phyloP scores from a whole-genome alignment of 2,329 filamentous ascomycete genomes.

The Alternaria brassicae region DNA sequence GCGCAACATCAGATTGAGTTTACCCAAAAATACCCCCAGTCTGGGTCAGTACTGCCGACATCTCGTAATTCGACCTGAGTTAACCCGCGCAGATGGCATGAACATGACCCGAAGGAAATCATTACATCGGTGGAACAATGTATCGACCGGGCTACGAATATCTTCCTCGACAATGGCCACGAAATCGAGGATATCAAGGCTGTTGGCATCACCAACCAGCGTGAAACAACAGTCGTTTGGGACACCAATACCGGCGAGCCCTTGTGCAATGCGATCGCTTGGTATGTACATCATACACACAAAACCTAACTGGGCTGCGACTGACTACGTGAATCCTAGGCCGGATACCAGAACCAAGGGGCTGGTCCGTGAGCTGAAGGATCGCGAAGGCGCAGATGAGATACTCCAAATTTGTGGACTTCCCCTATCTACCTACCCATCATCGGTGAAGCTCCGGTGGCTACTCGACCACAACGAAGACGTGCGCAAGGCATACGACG shows the following conservation, averaged over 20 bases:
- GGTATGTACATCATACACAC: conserved; percentile 53
- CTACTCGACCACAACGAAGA: conserved; percentile 73
- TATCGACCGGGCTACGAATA: conserved; percentile 75
- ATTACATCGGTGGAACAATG: conserved; percentile 77
- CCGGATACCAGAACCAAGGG: conserved; percentile 81
- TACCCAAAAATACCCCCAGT: conserved; percentile 80
- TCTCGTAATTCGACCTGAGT: conserved; percentile 1
- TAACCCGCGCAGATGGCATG: conserved; percentile 73
- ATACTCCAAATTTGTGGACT: conserved; percentile 77
- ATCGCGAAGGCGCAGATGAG: conserved; percentile 69
- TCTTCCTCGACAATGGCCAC: conserved; percentile 75
- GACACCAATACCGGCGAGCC: conserved; percentile 80
- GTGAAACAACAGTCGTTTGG: conserved; percentile 88
- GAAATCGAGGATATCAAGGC: conserved; percentile 72
- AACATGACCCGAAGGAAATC: conserved; percentile 82
- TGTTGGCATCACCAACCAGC: conserved; percentile 88
- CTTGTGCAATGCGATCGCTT: conserved; percentile 84
- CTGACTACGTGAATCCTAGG: conserved; percentile 17
- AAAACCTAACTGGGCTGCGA: not conserved
- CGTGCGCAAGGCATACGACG: conserved; percentile 77
- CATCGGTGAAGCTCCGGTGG: conserved; percentile 85
- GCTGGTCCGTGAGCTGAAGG: conserved; percentile 79
- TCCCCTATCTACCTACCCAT: conserved; percentile 87
- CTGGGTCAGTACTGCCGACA: conserved; percentile 68
- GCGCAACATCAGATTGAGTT: conserved; percentile 89